Evolutionary conservation across 192 early-diverging fungal species (phyloP), one percentile per base, ranked within the genome.

Genomic region (Phlyctochytrium arcticum): DNA sequence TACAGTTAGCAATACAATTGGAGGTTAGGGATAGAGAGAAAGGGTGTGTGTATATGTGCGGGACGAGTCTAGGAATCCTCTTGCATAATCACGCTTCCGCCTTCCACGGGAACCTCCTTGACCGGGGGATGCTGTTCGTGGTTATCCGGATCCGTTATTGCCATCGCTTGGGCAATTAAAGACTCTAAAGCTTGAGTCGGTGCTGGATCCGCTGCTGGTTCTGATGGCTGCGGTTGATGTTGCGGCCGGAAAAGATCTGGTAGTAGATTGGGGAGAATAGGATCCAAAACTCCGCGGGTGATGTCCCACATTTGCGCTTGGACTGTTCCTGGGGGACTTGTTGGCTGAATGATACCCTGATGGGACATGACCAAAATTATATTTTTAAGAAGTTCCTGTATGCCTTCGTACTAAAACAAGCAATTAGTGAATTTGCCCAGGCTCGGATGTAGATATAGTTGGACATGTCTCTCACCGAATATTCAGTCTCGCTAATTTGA

Each of bases 321-420:
- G 29, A 6, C 59, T 68, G 34, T 35, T 42, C 46, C 59, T 36
- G 26, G 66, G 59, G n/a, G 46, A 58, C 2, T 54, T 56, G 44
- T 71, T 7, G 69, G 58, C 27, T 79, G 59, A 57, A 92, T 85
- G 6, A 82, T 74, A 30, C 85, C 87, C 8, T 89, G 88, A 0
- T 88, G 83, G 12, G 83, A 85, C 86, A 92, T 85, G 6, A 92
- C 89, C 6, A 91, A 76, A 17, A 92, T 68, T 79, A 90, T 87
- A 71, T 92, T 92, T 68, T 92, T 92, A 29, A 92, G 62, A 10
- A 83, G 83, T 65, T 92, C 91, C 0, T 78, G 71, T 6, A 92
- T 82, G 2, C 85, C 91, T 64, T 91, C 89, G 24, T 75, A 72
- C 87, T 90, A 65, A 12, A 46, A 19, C 26, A 72, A 31, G 32